phyloP scores from a whole-genome alignment of 495 filamentous ascomycete genomes.

The Penicillium dipodomyicola region DNA sequence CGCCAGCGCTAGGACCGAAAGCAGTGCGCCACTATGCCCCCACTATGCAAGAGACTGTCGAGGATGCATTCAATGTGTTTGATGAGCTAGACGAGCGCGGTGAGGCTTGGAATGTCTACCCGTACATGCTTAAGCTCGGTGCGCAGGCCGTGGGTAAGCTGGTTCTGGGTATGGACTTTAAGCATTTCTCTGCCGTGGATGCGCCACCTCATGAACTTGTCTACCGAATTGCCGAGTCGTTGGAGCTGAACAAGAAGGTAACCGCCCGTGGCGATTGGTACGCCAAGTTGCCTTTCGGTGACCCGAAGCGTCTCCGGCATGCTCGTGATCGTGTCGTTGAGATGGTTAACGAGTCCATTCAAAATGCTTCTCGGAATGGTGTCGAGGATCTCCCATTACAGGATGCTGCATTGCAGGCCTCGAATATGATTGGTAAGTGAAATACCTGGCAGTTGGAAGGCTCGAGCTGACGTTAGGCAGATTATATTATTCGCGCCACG shows the following conservation, averaged over 20 bases:
- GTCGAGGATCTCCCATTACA: constrained; percentile 46
- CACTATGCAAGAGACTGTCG: constrained; percentile 49
- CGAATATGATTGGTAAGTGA: constrained; percentile 43
- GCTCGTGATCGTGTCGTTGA: constrained; percentile 27
- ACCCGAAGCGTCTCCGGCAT: constrained; percentile 37
- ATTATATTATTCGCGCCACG: constrained; percentile 47
- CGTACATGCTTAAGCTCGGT: constrained; percentile 58
- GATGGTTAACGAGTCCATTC: constrained; percentile 41
- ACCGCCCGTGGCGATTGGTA: constrained; percentile 51
- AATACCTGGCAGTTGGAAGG: not conserved
- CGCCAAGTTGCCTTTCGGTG: constrained; percentile 49
- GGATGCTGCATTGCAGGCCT: constrained; percentile 50
- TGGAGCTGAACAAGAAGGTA: constrained; percentile 54
- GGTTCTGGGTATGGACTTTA: constrained; percentile 49
- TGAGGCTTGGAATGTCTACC: constrained; percentile 57
- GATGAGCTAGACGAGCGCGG: constrained; percentile 49
- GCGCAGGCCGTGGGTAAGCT: constrained; percentile 54
- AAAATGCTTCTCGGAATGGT: constrained; percentile 27
- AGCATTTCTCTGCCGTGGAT: constrained; percentile 49
- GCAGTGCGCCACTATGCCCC: constrained; percentile 56
- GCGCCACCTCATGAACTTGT: constrained; percentile 44
- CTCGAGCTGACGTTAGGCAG: constrained; percentile 13
- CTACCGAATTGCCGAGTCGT: constrained; percentile 35
- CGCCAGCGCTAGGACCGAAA: constrained; percentile 52
- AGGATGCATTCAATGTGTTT: constrained; percentile 48